These are phyloP conservation scores for Afroboletus lepidellus DNA, from an alignment of 1,284 basidiomycete genomes.

Conservation along the genomic window DNA sequence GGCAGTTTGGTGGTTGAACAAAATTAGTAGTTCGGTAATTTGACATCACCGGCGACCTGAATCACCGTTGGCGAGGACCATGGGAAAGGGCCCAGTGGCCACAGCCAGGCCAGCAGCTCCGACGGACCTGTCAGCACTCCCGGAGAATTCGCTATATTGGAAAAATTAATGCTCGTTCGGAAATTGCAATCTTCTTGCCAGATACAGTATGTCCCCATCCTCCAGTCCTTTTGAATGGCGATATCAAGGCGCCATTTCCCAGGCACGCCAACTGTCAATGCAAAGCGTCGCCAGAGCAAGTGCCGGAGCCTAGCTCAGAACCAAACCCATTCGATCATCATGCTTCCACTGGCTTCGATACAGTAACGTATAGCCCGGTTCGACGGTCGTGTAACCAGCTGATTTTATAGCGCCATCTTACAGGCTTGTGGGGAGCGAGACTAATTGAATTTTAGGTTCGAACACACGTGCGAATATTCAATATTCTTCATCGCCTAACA, in stretches of 20 bases:
- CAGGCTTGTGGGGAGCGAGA: no score
- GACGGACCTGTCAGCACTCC: not conserved
- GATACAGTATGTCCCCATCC: not conserved
- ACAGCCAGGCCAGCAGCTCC: no score
- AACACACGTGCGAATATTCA: no score
- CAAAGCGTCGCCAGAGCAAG: no score
- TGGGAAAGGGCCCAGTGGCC: not conserved
- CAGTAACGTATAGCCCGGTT: not conserved
- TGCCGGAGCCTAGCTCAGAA: not conserved
- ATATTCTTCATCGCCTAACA: no score
- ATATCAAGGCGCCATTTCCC: not conserved
- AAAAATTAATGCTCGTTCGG: not conserved
- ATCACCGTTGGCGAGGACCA: no score
- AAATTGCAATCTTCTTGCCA: not conserved
- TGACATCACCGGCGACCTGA: not conserved
- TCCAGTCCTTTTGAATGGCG: not conserved
- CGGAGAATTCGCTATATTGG: not conserved
- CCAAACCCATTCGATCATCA: not conserved
- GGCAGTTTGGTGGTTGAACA: not conserved
- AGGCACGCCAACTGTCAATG: not conserved
- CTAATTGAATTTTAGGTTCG: not conserved
- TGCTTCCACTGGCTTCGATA: not conserved
- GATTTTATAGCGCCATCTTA: not conserved
- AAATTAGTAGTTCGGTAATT: not conserved
- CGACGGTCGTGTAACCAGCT: not conserved